Conservation (phyloP, 2,329 filamentous ascomycete genomes). For the Camptophora hylomeconis region DNA sequence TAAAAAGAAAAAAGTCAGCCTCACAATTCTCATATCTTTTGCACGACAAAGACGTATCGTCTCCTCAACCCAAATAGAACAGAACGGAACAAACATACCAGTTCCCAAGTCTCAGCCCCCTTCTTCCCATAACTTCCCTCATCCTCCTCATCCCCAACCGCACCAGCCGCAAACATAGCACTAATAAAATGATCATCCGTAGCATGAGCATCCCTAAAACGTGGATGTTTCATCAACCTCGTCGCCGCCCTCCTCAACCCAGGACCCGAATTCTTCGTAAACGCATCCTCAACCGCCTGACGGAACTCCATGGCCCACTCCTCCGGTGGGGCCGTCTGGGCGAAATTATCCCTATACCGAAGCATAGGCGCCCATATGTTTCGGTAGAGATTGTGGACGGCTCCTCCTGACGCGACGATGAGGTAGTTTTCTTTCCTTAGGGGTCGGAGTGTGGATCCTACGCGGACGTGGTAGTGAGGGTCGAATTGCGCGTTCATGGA, state of each 20-base stretch:
- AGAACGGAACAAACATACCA: too few species aligned
- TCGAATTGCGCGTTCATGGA: conserved; percentile 43
- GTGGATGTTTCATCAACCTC: conserved; percentile 54
- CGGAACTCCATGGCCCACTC: conserved; percentile 51
- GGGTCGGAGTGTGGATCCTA: conserved; percentile 44
- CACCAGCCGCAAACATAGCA: conserved; percentile 49
- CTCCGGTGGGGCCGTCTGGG: conserved; percentile 45
- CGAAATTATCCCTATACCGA: conserved; percentile 49
- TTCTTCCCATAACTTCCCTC: conserved; percentile 29
- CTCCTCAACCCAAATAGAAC: too few species aligned
- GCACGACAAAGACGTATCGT: too few species aligned
- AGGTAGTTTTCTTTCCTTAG: conserved; percentile 44
- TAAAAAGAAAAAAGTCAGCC: too few species aligned
- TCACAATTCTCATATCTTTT: too few species aligned
- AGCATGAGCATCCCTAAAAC: conserved; percentile 52
- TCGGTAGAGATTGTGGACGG: conserved; percentile 58
- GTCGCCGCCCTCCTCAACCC: conserved; percentile 42
- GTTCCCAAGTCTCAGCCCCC: conserved; percentile 52
- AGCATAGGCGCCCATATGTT: conserved; percentile 55
- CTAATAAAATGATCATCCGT: conserved; percentile 62
- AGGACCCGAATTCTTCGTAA: conserved; percentile 43
- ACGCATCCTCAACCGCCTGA: conserved; percentile 49
- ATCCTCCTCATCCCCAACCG: conserved; percentile 37
- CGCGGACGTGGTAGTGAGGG: conserved; percentile 42
- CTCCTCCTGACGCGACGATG: conserved; percentile 48